A percentile compares a stretch with the other conserved stretches of the same genome.
Evolutionary conservation across 805 yeast species (phyloP).

Genomic region (Kregervanrija fluxuum): DNA sequence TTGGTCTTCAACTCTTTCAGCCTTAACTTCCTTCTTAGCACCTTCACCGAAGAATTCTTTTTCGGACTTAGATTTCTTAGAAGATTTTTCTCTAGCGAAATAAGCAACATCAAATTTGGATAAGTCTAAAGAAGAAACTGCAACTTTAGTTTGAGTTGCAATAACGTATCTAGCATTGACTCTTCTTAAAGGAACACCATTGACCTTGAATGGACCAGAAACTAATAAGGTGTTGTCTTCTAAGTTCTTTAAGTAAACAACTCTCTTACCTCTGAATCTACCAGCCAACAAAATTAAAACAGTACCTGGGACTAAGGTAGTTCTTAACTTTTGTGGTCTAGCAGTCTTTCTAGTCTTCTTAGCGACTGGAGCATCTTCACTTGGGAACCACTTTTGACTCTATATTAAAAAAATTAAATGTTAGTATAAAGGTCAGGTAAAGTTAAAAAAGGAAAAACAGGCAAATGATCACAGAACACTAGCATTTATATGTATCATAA

Average conservation of each 20-base stretch:
- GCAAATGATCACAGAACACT: too few species aligned
- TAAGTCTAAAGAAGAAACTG: conserved; percentile 73
- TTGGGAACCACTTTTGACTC: conserved; percentile 88
- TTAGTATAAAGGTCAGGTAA: conserved; percentile 7
- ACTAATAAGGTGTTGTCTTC: conserved; percentile 97
- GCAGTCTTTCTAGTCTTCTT: conserved; percentile 84
- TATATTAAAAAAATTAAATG: conserved; percentile 9
- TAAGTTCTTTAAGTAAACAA: conserved; percentile 91
- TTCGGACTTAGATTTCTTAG: conserved; percentile 80
- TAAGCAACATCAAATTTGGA: conserved; percentile 89
- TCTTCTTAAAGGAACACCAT: conserved; percentile 99
- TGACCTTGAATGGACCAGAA: conserved; percentile 98
- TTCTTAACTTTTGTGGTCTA: conserved; percentile 92
- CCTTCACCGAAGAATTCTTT: conserved; percentile 81
- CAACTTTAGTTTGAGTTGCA: conserved; percentile 93
- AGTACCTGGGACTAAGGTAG: conserved; percentile 96
- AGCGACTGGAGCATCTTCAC: conserved; percentile 68
- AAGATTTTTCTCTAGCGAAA: conserved; percentile 92
- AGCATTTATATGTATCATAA: too few species aligned
- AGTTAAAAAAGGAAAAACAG: too few species aligned
- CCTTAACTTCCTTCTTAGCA: conserved; percentile 76
- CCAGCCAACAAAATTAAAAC: conserved; percentile 97
- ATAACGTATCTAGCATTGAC: conserved; percentile 98
- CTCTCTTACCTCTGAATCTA: conserved; percentile 99
- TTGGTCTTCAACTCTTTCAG: conserved; percentile 96